These are phyloP conservation scores for Jamesozyma rosinii DNA, from an alignment of 805 yeast genomes.

Conservation along the genomic window DNA sequence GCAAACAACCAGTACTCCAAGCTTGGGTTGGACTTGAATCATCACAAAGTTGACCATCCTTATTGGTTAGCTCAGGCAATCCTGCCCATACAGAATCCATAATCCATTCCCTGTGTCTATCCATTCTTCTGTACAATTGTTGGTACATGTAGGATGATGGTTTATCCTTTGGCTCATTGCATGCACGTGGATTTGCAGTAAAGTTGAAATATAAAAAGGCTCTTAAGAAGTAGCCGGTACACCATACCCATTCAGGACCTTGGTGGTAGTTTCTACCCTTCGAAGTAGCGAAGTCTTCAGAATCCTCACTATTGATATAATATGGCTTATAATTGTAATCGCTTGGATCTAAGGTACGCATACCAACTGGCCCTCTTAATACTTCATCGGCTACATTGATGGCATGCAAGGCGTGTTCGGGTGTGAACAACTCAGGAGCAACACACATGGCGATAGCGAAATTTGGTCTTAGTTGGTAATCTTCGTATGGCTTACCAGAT, in stretches of 20 bases:
- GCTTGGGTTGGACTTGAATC: conserved; percentile 97
- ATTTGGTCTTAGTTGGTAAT: conserved; percentile 86
- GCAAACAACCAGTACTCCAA: conserved; percentile 82
- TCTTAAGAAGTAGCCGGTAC: conserved; percentile 75
- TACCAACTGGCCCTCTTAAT: conserved; percentile 83
- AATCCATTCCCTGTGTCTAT: conserved; percentile 62
- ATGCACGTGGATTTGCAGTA: conserved; percentile 30
- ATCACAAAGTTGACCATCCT: conserved; percentile 67
- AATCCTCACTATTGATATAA: conserved; percentile 72
- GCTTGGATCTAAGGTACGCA: conserved; percentile 85
- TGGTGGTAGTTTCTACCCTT: conserved; percentile 96
- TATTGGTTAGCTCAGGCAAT: conserved; percentile 81
- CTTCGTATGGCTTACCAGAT: conserved; percentile 83
- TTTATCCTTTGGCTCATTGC: conserved; percentile 21
- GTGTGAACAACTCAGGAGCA: conserved; percentile 83
- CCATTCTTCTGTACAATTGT: conserved; percentile 50
- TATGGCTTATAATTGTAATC: conserved; percentile 89
- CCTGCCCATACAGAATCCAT: conserved; percentile 85
- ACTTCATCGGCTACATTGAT: conserved; percentile 60
- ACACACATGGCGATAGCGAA: conserved; percentile 88
- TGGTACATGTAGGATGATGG: conserved; percentile 49
- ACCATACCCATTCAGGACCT: conserved; percentile 99
- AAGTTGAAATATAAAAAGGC: conserved; percentile 56
- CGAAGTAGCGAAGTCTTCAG: conserved; percentile 80
- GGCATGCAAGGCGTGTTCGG: conserved; percentile 52